These are phyloP conservation scores for Microbotryum violaceum DNA, from an alignment of 1,284 basidiomycete genomes.

Conservation along the genomic window DNA sequence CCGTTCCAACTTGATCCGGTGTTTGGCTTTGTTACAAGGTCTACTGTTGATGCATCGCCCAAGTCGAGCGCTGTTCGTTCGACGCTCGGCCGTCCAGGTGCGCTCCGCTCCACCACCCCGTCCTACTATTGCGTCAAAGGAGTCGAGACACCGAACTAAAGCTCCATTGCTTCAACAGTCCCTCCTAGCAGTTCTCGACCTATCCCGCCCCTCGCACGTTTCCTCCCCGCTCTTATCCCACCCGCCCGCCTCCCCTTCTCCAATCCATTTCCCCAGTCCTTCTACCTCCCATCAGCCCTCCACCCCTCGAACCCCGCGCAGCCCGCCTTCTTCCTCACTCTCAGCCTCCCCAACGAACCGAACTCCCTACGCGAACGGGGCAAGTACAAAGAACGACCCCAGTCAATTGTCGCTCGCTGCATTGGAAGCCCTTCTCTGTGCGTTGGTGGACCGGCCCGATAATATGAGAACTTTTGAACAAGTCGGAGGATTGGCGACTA, in stretches of 20 bases:
- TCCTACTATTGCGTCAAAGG: too few species aligned
- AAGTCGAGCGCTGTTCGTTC: conserved; percentile 62
- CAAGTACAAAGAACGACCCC: neutral
- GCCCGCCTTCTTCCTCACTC: neutral
- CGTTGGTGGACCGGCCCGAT: conserved; percentile 68
- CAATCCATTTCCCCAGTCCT: conserved; percentile 32
- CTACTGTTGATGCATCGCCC: conserved; percentile 60
- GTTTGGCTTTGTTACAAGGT: conserved; percentile 65
- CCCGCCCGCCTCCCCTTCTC: conserved; percentile 55
- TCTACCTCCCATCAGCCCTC: conserved; percentile 26
- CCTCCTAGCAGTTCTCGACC: conserved; percentile 37
- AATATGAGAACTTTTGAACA: conserved; percentile 69
- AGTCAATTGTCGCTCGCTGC: conserved; percentile 52
- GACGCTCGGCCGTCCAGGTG: conserved; percentile 64
- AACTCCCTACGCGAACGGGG: too few species aligned
- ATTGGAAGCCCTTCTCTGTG: conserved; percentile 71
- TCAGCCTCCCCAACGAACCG: too few species aligned
- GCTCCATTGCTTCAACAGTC: conserved; percentile 1
- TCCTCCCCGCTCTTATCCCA: conserved; percentile 53
- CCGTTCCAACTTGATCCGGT: conserved; percentile 42
- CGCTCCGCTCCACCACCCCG: conserved; percentile 24
- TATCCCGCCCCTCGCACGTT: conserved; percentile 36
- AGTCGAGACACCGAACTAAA: too few species aligned
- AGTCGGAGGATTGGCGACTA: conserved; percentile 61
- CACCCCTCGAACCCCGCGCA: neutral